phyloP scores from a whole-genome alignment of 192 early-diverging fungal species.

The Powellomyces hirtus region DNA sequence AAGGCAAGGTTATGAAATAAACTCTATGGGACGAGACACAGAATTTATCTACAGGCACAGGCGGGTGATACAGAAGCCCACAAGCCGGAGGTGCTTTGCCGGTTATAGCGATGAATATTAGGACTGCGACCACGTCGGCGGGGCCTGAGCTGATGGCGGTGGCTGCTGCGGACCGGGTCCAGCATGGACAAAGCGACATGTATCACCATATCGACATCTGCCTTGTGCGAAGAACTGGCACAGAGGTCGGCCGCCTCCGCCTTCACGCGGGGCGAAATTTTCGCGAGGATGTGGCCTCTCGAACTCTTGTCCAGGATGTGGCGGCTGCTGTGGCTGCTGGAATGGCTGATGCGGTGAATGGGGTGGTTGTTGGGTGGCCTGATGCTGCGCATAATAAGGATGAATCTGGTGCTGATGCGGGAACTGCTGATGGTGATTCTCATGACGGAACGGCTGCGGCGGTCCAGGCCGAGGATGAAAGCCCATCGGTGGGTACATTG shows the following conservation, averaged over 20 bases:
- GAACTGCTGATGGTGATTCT: background rate
- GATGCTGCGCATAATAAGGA: background rate
- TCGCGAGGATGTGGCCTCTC: background rate
- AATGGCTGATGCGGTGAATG: background rate
- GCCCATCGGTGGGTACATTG: background rate
- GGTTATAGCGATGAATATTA: too few species aligned
- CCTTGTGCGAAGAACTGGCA: constrained; percentile 13
- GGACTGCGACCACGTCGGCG: too few species aligned
- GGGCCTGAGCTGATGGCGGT: too few species aligned
- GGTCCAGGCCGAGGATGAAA: background rate
- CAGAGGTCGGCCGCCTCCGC: background rate
- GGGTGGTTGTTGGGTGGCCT: too few species aligned
- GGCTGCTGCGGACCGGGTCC: constrained; percentile 39
- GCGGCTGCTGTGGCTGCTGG: background rate
- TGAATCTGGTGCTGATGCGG: background rate
- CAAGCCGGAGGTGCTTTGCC: too few species aligned
- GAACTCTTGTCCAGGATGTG: background rate
- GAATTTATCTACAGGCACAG: too few species aligned
- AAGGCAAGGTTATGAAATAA: too few species aligned
- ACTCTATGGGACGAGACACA: too few species aligned
- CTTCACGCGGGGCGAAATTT: background rate
- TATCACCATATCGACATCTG: constrained; percentile 13
- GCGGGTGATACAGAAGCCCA: too few species aligned
- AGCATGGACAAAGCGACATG: constrained; percentile 6
- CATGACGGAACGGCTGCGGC: background rate